Evolutionary conservation across 305 asterid species (phyloP), one percentile per base, ranked within the genome.

Genomic region (Rubia balearica): DNA sequence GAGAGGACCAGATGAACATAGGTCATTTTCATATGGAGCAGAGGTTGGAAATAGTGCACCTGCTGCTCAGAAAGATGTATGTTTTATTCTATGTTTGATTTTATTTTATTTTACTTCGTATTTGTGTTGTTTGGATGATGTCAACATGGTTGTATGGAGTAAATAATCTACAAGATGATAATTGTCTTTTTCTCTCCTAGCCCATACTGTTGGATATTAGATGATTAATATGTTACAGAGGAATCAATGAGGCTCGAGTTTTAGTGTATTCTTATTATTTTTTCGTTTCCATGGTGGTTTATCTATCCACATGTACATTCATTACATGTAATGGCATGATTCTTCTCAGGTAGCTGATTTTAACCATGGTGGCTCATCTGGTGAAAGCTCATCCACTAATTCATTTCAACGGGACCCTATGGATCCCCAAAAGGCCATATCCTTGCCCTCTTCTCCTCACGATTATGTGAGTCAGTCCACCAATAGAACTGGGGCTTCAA

Each of bases 361-460:
- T 76, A 85, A 74, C 48, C 79, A 60, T 74, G 90, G 74, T 56
- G 84, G 75, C 71, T 65, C 83, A 56, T 76, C 90, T 69, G 88
- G 85, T 78, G 90, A 72, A 70, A 81, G 75, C 71, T 73, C 87
- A 65, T 74, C 85, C 65, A 57, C 82, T 46, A 86, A 77, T 76
- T 81, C 82, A 61, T 82, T 77, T 78, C 80, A 76, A 66, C 80
- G 85, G 83, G 87, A 87, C 82, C 89, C 82, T 65, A 61, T 74
- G 74, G 77, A 74, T 81, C 85, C 95, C 74, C 97, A 91, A 79
- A 91, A 85, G 85, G 97, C 97, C 73, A 74, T 88, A 65, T 95
- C 99, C 27, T 84, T 95, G 76, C 99, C 99, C 81, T 84, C 99
- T 78, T 91, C 97, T 83, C 97, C 98, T 74, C 95, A 90, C 70